Evolutionary conservation across 495 filamentous ascomycete genomes (phyloP).

Genomic region (Parathielavia appendiculata): DNA sequence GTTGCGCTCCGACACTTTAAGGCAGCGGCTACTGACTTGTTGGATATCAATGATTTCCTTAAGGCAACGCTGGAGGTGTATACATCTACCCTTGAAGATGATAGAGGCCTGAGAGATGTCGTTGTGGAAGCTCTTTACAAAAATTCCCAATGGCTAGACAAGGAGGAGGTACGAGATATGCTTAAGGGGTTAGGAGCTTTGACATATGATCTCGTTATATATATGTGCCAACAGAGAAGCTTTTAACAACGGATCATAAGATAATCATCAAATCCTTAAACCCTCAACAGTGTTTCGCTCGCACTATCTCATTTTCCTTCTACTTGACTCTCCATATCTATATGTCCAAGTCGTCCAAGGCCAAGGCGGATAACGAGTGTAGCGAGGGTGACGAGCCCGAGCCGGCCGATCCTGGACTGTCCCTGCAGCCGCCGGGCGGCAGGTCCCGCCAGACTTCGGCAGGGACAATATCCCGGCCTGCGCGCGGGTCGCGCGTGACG

Average conservation of each 20-base stretch:
- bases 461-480: conserved; percentile 19
- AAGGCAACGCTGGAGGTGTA: conserved; percentile 1
- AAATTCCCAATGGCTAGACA: background rate
- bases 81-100: conserved; percentile 4
- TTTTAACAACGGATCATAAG: too few species aligned
- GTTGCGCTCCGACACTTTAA: conserved; percentile 4
- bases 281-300: too few species aligned
- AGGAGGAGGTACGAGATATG: conserved; percentile 5
- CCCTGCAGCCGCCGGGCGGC: conserved; percentile 10
- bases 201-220: conserved; percentile 7
- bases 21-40: background rate
- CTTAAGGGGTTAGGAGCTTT: background rate
- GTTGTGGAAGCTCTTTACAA: conserved; percentile 2
- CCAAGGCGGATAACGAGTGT: too few species aligned
- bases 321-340: too few species aligned
- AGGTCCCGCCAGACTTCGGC: conserved; percentile 21
- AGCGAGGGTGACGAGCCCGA: too few species aligned
- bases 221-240: background rate
- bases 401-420: too few species aligned
- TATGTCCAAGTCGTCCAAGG: too few species aligned
- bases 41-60: background rate
- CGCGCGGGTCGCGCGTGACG: conserved; percentile 26
- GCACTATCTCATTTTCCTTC: too few species aligned
- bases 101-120: conserved; percentile 4
- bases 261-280: too few species aligned